A percentile compares a stretch with the other conserved stretches of the same genome.
Evolutionary conservation across 2,329 filamentous ascomycete species (phyloP).

Genomic region (Penicillium hesseltinei): DNA sequence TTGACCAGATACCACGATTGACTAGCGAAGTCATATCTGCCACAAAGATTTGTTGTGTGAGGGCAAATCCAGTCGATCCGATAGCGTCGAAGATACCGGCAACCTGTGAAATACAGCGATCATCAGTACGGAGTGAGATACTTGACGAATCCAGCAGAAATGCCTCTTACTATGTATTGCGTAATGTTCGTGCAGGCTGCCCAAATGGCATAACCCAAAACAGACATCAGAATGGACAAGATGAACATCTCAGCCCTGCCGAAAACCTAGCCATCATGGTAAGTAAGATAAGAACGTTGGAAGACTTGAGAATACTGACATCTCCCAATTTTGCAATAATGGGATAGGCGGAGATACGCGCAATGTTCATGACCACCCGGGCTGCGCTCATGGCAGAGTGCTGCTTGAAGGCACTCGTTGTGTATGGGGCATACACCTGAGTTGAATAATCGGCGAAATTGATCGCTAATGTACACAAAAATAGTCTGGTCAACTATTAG

Average conservation of each 20-base stretch:
- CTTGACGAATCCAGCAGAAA: slow-evolving; percentile 24
- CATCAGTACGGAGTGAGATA: not conserved
- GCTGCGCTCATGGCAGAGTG: slow-evolving; percentile 27
- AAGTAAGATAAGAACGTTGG: not conserved
- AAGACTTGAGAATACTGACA: slow-evolving; percentile 5
- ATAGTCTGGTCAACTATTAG: slow-evolving; percentile 10
- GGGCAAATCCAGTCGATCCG: slow-evolving; percentile 59
- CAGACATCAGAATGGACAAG: slow-evolving; percentile 54
- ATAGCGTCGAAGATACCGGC: slow-evolving; percentile 58
- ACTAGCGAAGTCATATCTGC: slow-evolving; percentile 61
- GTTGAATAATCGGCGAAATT: slow-evolving; percentile 24
- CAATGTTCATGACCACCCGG: slow-evolving; percentile 25
- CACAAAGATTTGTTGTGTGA: slow-evolving; percentile 64
- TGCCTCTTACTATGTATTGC: slow-evolving; percentile 35
- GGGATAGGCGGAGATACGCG: slow-evolving; percentile 26
- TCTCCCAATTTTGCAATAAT: slow-evolving; percentile 29
- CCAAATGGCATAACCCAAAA: slow-evolving; percentile 58
- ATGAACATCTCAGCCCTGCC: slow-evolving; percentile 60
- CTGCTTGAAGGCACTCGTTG: slow-evolving; percentile 25
- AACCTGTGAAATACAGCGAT: slow-evolving; percentile 33
- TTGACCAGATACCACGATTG: slow-evolving; percentile 60
- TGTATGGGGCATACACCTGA: slow-evolving; percentile 24
- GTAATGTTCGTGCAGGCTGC: slow-evolving; percentile 54
- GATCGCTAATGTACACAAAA: slow-evolving; percentile 20
- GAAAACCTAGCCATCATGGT: slow-evolving; percentile 46